A percentile compares a stretch with the other conserved stretches of the same genome.
Evolutionary conservation across 805 yeast species (phyloP).

Genomic region (Wickerhamia fluorescens): DNA sequence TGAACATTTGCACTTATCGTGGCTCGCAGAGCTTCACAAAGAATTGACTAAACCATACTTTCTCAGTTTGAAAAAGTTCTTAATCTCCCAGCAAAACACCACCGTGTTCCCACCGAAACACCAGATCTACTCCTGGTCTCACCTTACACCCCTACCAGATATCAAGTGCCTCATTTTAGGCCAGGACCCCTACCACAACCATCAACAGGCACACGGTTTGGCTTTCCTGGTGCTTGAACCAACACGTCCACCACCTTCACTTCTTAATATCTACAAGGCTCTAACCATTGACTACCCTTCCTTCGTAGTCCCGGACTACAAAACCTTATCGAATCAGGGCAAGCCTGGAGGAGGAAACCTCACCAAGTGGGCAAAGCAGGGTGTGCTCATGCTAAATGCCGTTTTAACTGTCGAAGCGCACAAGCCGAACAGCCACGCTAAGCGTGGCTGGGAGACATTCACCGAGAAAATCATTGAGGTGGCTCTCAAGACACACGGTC

Average conservation of each 20-base stretch:
- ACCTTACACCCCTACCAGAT: slow-evolving; percentile 66
- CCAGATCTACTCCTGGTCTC: slow-evolving; percentile 88
- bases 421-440: slow-evolving; percentile 86
- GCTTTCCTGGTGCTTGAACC: slow-evolving; percentile 90
- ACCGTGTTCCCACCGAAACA: slow-evolving; percentile 71
- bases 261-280: slow-evolving; percentile 80
- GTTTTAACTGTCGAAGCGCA: slow-evolving; percentile 90
- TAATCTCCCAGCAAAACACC: slow-evolving; percentile 40
- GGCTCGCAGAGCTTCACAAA: slow-evolving; percentile 63
- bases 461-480: slow-evolving; percentile 63
- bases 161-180: slow-evolving; percentile 82
- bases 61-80: slow-evolving; percentile 58
- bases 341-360: slow-evolving; percentile 54
- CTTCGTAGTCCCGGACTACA: slow-evolving; percentile 48
- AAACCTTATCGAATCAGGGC: slow-evolving; percentile 14
- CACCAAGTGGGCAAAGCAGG: slow-evolving; percentile 78
- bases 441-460: slow-evolving; percentile 87
- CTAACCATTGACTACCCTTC: slow-evolving; percentile 58
- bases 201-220: slow-evolving; percentile 91
- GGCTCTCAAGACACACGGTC: slow-evolving; percentile 41
- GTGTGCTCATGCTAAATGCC: slow-evolving; percentile 82
- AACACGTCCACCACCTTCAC: slow-evolving; percentile 73
- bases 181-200: slow-evolving; percentile 94
- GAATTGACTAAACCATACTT: slow-evolving; percentile 87
- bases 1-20: slow-evolving; percentile 59